A percentile compares a stretch with the other conserved stretches of the same genome.
Conservation (phyloP, 1,284 basidiomycete species). For the Papiliotrema fonsecae region DNA sequence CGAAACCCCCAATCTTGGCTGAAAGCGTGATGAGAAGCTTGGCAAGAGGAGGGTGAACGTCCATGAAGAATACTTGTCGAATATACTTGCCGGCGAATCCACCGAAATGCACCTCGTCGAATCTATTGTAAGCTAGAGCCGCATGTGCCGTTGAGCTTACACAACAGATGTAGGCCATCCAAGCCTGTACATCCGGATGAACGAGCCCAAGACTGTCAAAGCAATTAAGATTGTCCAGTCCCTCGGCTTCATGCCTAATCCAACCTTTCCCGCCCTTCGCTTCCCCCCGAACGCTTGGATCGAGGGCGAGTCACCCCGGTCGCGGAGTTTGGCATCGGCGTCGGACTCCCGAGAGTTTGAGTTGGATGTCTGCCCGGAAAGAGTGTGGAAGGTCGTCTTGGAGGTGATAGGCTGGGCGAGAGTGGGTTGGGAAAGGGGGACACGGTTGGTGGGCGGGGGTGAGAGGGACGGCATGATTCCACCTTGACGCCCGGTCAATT, state of each 20-base stretch:
- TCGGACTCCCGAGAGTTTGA: slow-evolving; percentile 16
- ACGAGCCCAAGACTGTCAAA: slow-evolving; percentile 55
- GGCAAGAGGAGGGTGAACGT: slow-evolving; percentile 95
- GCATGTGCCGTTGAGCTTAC: slow-evolving; percentile 55
- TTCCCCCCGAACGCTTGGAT: slow-evolving; percentile 26
- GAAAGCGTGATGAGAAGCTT: slow-evolving; percentile 92
- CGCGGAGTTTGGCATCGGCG: slow-evolving; percentile 24
- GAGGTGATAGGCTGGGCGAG: neutral
- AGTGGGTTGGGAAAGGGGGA: neutral
- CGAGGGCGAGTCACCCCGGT: slow-evolving; percentile 9
- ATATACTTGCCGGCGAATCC: slow-evolving; percentile 84
- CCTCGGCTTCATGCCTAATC: slow-evolving; percentile 28
- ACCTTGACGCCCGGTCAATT: neutral
- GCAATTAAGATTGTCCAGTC: slow-evolving; percentile 38
- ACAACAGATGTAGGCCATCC: slow-evolving; percentile 81
- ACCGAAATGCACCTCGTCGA: slow-evolving; percentile 96
- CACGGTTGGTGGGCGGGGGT: slow-evolving; percentile 6
- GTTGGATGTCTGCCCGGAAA: neutral
- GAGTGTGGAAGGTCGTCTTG: neutral
- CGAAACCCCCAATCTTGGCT: slow-evolving; percentile 82
- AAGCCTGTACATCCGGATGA: slow-evolving; percentile 72
- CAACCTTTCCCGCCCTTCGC: slow-evolving; percentile 12
- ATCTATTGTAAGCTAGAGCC: slow-evolving; percentile 53
- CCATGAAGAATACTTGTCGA: slow-evolving; percentile 93
- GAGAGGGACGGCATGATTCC: slow-evolving; percentile 10